Evolutionary conservation across 2,329 filamentous ascomycete species (phyloP), one percentile per base, ranked within the genome.

Genomic region (Penicillium sp.): DNA sequence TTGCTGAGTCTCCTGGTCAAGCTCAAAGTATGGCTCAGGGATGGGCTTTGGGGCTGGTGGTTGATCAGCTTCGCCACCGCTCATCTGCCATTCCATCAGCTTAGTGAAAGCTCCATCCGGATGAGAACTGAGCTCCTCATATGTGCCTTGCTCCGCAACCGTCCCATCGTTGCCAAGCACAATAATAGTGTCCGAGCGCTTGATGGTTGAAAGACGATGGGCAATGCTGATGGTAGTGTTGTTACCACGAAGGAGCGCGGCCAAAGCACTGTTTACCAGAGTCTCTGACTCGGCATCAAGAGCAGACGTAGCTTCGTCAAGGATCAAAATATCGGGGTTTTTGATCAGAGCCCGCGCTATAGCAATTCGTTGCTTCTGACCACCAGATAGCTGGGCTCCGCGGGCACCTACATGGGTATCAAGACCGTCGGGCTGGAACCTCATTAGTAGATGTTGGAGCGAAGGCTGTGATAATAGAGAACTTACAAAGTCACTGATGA

Each of bases 21-120:
- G 52, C 46, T 75, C 64, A 53, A 75, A 73, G 39, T 75, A 65
- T 44, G 77, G 73, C 27, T 70, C 56, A 72, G 68, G 5, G 61
- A 72, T 6, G 61, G 60, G 18, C 63, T 64, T n/a, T 51, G 61
- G 38, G 27, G 47, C 30, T 37, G 61, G 47, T 42, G 60, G 39
- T 16, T 50, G 16, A 16, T 35, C 32, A 8, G 45, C 45, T 22
- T 94, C 87, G 6, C 84, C 84, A 9, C 89, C 90, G 54, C 77
- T 92, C 79, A 96, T 85, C 68, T 98, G 92, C 89, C 89, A 96
- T 66, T 96, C 90, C 92, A 98, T 98, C 36, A 98, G 72, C 67
- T 84, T 92, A 54, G 82, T 90, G 59, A 98, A 98, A 2, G 89
- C 87, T 35, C 90, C 93, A 7, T 83, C 71, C 11, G 77, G 75